These are phyloP conservation scores for Phytophthora citricola DNA, from an alignment of 352 stramenopile species.

Conservation along the genomic window DNA sequence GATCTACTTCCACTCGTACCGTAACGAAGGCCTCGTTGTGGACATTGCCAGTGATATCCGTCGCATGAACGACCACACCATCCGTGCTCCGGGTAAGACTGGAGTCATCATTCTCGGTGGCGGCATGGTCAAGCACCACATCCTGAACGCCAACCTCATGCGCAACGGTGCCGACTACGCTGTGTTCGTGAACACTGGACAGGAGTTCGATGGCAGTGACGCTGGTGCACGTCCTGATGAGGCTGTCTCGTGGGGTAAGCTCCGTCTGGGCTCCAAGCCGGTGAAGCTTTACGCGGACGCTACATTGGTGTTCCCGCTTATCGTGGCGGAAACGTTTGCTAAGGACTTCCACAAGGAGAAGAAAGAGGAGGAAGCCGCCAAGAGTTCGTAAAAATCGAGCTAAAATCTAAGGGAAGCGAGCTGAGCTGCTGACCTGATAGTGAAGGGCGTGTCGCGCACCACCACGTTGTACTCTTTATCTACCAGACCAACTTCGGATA, in stretches of 20 bases:
- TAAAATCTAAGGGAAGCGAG: constrained; percentile 22
- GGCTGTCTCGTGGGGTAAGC: constrained; percentile 99
- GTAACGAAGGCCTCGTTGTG: constrained; percentile 96
- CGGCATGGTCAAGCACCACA: constrained; percentile 99
- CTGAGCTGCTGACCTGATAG: constrained; percentile 36
- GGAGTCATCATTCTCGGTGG: constrained; percentile 99
- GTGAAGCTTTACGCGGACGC: constrained; percentile 98
- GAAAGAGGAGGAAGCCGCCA: constrained; percentile 32
- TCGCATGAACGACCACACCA: constrained; percentile 97
- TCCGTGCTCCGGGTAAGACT: constrained; percentile 93
- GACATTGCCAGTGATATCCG: constrained; percentile 98
- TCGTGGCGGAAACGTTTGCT: constrained; percentile 99
- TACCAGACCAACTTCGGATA: constrained; percentile 39
- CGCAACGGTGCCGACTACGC: constrained; percentile 99
- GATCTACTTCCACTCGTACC: constrained; percentile 99
- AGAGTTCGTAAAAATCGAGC: constrained; percentile 27
- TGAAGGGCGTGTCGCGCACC: constrained; percentile 29
- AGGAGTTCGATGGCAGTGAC: constrained; percentile 99
- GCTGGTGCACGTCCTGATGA: constrained; percentile 98
- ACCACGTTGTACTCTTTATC: constrained; percentile 43
- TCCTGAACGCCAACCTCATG: constrained; percentile 99
- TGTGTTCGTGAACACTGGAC: constrained; percentile 99
- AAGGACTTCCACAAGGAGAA: constrained; percentile 91
- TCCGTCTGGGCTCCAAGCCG: constrained; percentile 93
- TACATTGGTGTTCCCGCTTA: constrained; percentile 98